These are phyloP conservation scores for Lactifluus piperatus DNA, from an alignment of 768 basidiomycete genomes.

Conservation along the genomic window DNA sequence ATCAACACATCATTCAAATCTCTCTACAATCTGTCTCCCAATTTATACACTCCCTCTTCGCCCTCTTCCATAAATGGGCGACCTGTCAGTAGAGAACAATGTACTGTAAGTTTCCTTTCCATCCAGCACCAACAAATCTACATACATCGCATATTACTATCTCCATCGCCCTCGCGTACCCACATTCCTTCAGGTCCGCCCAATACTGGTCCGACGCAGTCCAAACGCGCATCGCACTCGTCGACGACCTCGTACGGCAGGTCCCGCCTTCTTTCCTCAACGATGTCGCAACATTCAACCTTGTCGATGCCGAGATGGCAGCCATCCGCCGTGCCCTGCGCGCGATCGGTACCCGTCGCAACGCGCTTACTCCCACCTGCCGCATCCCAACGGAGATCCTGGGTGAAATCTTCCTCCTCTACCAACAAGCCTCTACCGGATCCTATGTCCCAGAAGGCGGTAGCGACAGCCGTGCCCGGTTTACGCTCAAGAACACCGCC, in stretches of 20 bases:
- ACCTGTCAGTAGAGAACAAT: background rate
- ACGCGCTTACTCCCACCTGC: conserved; percentile 10
- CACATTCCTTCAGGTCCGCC: background rate
- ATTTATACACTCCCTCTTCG: background rate
- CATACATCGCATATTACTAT: background rate
- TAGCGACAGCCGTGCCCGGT: background rate
- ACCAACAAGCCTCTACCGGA: background rate
- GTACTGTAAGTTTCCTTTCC: conserved; percentile 3
- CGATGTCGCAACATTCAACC: background rate
- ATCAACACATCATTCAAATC: background rate
- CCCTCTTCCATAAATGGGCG: background rate
- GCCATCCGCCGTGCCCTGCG: conserved; percentile 7
- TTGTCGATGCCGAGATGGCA: conserved; percentile 9
- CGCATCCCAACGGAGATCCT: conserved; percentile 15
- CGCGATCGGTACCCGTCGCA: conserved; percentile 6
- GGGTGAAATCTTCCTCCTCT: conserved; percentile 12
- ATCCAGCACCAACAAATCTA: background rate
- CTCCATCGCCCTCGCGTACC: background rate
- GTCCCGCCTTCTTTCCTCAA: conserved; percentile 4
- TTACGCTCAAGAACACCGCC: background rate
- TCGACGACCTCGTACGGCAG: conserved; percentile 6
- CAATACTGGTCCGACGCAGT: conserved; percentile 13
- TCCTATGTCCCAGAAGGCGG: background rate
- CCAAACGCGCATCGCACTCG: conserved; percentile 6
- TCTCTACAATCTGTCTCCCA: background rate